These are phyloP conservation scores for Stemphylium beticola DNA, from an alignment of 2,329 filamentous ascomycete species.

Conservation along the genomic window DNA sequence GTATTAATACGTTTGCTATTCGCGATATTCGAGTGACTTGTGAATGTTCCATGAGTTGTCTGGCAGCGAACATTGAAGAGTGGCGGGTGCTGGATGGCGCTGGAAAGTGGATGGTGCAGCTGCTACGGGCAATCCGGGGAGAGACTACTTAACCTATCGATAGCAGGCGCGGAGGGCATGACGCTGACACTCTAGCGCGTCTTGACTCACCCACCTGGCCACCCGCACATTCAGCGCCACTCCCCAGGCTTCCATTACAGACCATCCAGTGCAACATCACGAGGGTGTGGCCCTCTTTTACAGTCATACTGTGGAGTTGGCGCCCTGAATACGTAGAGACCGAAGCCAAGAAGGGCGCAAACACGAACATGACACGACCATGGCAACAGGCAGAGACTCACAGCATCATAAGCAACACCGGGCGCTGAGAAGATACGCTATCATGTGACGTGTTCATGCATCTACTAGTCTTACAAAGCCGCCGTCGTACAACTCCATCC, in stretches of 20 bases:
- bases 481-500: not conserved
- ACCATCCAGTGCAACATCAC: not conserved
- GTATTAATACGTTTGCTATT: constrained; percentile 35
- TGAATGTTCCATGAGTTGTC: constrained; percentile 44
- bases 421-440: not conserved
- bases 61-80: constrained; percentile 38
- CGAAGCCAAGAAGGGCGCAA: constrained; percentile 27
- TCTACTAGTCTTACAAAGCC: not conserved
- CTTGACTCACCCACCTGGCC: constrained; percentile 19
- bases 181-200: constrained; percentile 19
- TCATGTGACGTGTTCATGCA: constrained; percentile 1
- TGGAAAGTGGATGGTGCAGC: constrained; percentile 16
- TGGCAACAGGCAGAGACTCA: not conserved
- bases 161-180: constrained; percentile 15
- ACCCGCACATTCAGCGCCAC: not conserved
- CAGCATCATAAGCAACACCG: not conserved
- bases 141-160: constrained; percentile 24
- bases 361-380: constrained; percentile 19
- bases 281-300: not conserved
- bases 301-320: constrained; percentile 6
- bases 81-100: constrained; percentile 24
- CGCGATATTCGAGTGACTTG: constrained; percentile 25
- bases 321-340: constrained; percentile 9
- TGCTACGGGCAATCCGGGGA: constrained; percentile 18
- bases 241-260: not conserved